Percentiles rank a stretch among this genome's conserved stretches.
These are phyloP conservation scores for Castanea crenata DNA, from an alignment of 306 rosid genomes.

Conservation along the genomic window DNA sequence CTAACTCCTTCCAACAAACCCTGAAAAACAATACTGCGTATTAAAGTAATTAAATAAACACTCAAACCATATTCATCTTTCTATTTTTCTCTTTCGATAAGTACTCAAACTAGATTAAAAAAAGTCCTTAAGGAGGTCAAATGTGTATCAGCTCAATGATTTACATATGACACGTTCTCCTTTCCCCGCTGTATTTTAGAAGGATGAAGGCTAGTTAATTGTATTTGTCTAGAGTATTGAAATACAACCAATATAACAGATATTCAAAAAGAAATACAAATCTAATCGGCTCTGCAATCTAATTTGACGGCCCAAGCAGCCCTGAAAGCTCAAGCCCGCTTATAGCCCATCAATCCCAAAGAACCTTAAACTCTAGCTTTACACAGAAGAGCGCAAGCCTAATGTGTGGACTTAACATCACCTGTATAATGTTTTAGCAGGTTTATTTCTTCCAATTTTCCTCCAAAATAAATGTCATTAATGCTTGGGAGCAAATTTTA, in stretches of 20 bases:
- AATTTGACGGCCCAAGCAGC: background rate
- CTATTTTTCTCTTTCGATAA: too few species aligned
- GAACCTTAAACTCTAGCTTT: background rate
- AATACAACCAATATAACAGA: background rate
- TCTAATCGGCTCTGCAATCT: background rate
- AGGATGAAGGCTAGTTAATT: background rate
- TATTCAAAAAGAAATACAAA: background rate
- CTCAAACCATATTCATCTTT: slow-evolving; percentile 7
- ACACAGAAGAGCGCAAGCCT: background rate
- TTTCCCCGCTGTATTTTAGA: background rate
- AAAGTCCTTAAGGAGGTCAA: background rate
- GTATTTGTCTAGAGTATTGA: background rate
- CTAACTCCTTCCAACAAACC: slow-evolving; percentile 98
- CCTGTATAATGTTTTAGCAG: background rate
- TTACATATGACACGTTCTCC: background rate
- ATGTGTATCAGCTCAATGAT: background rate
- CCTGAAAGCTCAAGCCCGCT: background rate
- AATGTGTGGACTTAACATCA: background rate
- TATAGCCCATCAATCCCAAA: background rate
- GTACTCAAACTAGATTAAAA: background rate
- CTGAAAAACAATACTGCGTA: slow-evolving; percentile 42
- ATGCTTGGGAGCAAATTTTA: background rate
- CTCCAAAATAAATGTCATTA: background rate
- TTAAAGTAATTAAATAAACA: slow-evolving; percentile 15
- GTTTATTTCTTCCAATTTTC: background rate